phyloP scores from a whole-genome alignment of 108 stramenopile species.

The Nitzschia sp. region DNA sequence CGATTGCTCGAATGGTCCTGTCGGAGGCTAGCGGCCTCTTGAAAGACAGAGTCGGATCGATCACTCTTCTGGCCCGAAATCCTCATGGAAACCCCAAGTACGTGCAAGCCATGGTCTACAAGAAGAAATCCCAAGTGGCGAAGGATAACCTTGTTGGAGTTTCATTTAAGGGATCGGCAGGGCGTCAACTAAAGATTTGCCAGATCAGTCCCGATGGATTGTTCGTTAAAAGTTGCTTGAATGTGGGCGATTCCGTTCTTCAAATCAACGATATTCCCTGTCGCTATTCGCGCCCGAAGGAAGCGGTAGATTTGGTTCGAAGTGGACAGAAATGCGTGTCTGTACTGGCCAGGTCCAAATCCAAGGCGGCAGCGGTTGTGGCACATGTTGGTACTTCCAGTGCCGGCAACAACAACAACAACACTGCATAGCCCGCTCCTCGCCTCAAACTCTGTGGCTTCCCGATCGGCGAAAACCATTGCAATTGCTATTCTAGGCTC shows the following conservation, averaged over 20 bases:
- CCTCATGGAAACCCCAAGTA: constrained; percentile 15
- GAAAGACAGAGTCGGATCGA: not conserved
- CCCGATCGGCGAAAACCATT: not conserved
- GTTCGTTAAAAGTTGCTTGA: constrained; percentile 19
- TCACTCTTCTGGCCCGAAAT: constrained; percentile 9
- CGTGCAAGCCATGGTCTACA: constrained; percentile 21
- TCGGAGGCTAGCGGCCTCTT: not conserved
- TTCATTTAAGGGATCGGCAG: constrained; percentile 18
- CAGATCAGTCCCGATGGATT: constrained; percentile 8
- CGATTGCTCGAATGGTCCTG: not conserved
- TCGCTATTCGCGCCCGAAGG: constrained; percentile 2
- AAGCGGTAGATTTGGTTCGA: constrained; percentile 13
- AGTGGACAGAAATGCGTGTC: not conserved
- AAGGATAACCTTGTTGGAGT: constrained; percentile 11
- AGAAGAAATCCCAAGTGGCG: not conserved
- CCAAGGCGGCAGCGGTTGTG: not conserved
- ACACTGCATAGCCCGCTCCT: no score
- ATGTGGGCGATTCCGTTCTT: constrained; percentile 5
- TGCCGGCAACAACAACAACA: no score
- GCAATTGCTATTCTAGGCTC: no score
- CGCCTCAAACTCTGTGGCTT: not conserved
- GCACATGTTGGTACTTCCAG: not conserved
- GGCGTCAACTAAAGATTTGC: constrained; percentile 8
- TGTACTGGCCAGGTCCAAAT: constrained; percentile 7
- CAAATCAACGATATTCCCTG: constrained; percentile 4